Percentiles rank a stretch among this genome's conserved stretches.
Conservation (phyloP, 768 basidiomycete genomes). For the Heimioporus sp. region DNA sequence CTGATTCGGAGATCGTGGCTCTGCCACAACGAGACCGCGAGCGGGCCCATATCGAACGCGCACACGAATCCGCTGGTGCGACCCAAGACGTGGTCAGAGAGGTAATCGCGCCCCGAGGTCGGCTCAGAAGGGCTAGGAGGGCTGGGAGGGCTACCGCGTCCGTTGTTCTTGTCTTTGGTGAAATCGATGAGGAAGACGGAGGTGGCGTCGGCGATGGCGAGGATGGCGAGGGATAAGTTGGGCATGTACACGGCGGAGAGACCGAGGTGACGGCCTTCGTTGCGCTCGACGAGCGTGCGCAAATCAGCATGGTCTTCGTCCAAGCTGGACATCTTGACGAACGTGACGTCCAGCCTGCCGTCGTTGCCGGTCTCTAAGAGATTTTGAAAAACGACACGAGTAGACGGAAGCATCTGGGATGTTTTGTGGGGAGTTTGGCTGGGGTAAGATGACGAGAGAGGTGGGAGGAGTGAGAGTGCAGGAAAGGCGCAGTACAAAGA, state of each 20-base stretch:
- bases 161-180: constrained; percentile 30
- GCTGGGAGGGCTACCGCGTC: constrained; percentile 25
- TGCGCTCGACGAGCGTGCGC: constrained; percentile 25
- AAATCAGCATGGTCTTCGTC: constrained; percentile 22
- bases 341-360: constrained; percentile 15
- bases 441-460: constrained; percentile 2
- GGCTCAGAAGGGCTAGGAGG: constrained; percentile 13
- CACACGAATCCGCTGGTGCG: constrained; percentile 28
- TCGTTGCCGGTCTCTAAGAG: constrained; percentile 25
- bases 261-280: constrained; percentile 33
- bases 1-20: constrained; percentile 32
- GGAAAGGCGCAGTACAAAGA: constrained; percentile 3
- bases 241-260: constrained; percentile 25
- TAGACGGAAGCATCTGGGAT: constrained; percentile 6
- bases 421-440: background rate
- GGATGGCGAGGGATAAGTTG: constrained; percentile 21
- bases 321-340: constrained; percentile 18
- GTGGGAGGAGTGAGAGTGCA: background rate
- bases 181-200: constrained; percentile 29
- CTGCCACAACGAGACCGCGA: constrained; percentile 32
- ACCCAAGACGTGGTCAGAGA: constrained; percentile 28
- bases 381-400: constrained; percentile 26
- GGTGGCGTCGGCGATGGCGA: constrained; percentile 28
- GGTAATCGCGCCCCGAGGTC: constrained; percentile 23
- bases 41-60: constrained; percentile 29